Evolutionary conservation across 2,329 filamentous ascomycete genomes (phyloP).

Genomic region (Pseudocercospora pini-densiflorae): DNA sequence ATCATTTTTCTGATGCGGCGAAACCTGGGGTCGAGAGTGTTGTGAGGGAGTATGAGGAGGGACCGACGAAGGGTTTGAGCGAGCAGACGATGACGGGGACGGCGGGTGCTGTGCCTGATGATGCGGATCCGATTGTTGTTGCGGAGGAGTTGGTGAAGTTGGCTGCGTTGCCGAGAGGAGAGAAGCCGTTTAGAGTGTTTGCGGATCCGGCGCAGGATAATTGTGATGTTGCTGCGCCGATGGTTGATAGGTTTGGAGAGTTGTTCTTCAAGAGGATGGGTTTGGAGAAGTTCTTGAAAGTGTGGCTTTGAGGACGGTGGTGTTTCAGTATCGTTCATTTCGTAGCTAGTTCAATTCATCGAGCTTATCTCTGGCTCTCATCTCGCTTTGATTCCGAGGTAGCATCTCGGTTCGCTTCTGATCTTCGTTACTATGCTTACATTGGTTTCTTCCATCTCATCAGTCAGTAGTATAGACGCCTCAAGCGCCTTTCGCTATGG

Average conservation of each 20-base stretch:
- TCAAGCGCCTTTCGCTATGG: slow-evolving; percentile 1
- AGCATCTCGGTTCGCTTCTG: slow-evolving; percentile 21
- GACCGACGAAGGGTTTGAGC: slow-evolving; percentile 12
- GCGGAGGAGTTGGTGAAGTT: slow-evolving; percentile 18
- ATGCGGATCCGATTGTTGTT: slow-evolving; percentile 17
- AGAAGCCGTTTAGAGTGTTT: slow-evolving; percentile 19
- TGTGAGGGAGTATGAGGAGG: slow-evolving; percentile 14
- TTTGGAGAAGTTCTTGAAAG: slow-evolving; percentile 15
- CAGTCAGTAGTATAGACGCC: background rate
- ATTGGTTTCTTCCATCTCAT: slow-evolving; percentile 1
- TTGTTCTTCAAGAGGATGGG: slow-evolving; percentile 15
- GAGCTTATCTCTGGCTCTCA: slow-evolving; percentile 15
- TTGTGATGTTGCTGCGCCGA: slow-evolving; percentile 5
- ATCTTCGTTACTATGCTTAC: slow-evolving; percentile 20
- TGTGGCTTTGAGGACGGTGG: slow-evolving; percentile 1
- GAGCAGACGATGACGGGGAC: slow-evolving; percentile 19
- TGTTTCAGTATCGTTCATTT: slow-evolving; percentile 15
- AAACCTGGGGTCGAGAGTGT: slow-evolving; percentile 8
- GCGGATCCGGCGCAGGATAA: slow-evolving; percentile 15
- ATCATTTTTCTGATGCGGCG: slow-evolving; percentile 13
- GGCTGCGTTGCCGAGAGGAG: slow-evolving; percentile 9
- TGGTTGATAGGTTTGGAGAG: slow-evolving; percentile 15
- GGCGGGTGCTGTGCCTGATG: slow-evolving; percentile 14
- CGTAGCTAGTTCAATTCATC: slow-evolving; percentile 18
- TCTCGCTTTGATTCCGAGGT: slow-evolving; percentile 26